A percentile compares a stretch with the other conserved stretches of the same genome.
Conservation (phyloP, 2,329 filamentous ascomycete species). For the Helotiales sp. region DNA sequence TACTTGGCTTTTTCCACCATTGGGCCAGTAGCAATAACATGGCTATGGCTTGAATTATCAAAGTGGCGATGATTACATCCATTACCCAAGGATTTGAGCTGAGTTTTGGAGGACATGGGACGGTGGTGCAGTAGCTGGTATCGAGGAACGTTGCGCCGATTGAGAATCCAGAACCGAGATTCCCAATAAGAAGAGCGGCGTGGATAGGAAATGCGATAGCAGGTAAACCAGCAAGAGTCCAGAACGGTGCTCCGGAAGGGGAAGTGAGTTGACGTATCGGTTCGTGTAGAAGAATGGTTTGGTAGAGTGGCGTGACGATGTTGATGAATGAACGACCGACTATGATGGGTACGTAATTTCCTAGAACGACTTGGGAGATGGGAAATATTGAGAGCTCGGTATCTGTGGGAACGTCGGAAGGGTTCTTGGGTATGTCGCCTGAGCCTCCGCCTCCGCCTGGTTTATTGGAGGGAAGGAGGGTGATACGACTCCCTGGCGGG, state of each 20-base stretch:
- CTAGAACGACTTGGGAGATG: slow-evolving; percentile 5
- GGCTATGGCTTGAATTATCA: slow-evolving; percentile 10
- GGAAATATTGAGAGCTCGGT: slow-evolving; percentile 6
- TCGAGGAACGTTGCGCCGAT: slow-evolving; percentile 10
- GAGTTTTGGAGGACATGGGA: slow-evolving; percentile 9
- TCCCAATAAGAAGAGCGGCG: background rate
- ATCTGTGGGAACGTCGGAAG: background rate
- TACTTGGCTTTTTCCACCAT: slow-evolving; percentile 16
- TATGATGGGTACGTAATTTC: slow-evolving; percentile 12
- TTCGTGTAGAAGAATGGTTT: slow-evolving; percentile 8
- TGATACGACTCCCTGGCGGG: background rate
- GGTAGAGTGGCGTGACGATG: slow-evolving; percentile 9
- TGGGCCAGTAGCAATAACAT: slow-evolving; percentile 9
- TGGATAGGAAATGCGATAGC: background rate
- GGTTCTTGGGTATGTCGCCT: background rate
- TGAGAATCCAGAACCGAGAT: slow-evolving; percentile 7
- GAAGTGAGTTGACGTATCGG: slow-evolving; percentile 12
- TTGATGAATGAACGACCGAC: slow-evolving; percentile 3
- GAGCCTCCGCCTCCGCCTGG: background rate
- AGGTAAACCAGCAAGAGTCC: slow-evolving; percentile 8
- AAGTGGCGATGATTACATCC: slow-evolving; percentile 7
- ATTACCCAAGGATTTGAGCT: slow-evolving; percentile 11
- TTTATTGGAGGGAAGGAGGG: background rate
- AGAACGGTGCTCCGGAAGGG: slow-evolving; percentile 8
- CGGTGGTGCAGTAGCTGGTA: slow-evolving; percentile 5